Conservation (phyloP, 805 yeast genomes). For the Wickerhamomyces strasburgensis region DNA sequence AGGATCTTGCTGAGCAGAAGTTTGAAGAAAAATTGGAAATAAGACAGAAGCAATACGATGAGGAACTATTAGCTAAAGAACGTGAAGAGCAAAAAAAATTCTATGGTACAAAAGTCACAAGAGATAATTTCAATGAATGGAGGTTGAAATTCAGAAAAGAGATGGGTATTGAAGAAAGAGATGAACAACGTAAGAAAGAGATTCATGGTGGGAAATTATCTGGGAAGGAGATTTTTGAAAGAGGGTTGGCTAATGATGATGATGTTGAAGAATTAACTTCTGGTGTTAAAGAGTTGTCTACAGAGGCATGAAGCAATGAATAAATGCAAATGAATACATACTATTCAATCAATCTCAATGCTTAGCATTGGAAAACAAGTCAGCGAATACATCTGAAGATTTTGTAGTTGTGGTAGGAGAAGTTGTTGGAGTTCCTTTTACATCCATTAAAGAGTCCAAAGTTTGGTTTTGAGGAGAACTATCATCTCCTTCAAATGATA, state of each 20-base stretch:
- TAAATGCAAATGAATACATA: too few relatives aligned
- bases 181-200: conserved; percentile 43
- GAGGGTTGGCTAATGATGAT: conserved; percentile 73
- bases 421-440: neutral
- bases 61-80: conserved; percentile 58
- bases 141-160: conserved; percentile 65
- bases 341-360: neutral
- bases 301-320: conserved; percentile 7
- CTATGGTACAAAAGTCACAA: conserved; percentile 84
- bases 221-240: conserved; percentile 86
- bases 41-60: conserved; percentile 55
- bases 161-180: conserved; percentile 59
- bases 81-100: conserved; percentile 85
- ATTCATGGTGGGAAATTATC: conserved; percentile 75
- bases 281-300: conserved; percentile 15
- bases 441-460: neutral
- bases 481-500: conserved; percentile 12
- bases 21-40: conserved; percentile 53
- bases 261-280: conserved; percentile 42
- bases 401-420: conserved; percentile 14
- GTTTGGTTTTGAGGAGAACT: neutral
- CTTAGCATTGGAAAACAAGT: neutral
- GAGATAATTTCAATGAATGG: conserved; percentile 72
- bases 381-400: neutral
- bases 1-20: conserved; percentile 72